phyloP scores from a whole-genome alignment of 75 land plant genomes.

The Pinus tabuliformis region DNA sequence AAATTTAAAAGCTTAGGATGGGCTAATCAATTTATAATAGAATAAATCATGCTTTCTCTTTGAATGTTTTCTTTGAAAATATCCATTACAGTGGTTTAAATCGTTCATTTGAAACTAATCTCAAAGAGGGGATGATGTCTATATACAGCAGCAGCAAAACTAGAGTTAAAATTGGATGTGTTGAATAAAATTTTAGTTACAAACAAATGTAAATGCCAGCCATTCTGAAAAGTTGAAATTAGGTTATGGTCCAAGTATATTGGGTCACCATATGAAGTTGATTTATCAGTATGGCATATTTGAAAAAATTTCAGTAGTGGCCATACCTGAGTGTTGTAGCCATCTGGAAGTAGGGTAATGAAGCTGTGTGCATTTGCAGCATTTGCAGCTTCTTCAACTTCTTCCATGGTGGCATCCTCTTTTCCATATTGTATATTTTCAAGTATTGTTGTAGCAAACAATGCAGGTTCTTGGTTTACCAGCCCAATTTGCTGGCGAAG shows the following conservation, averaged over 20 bases:
- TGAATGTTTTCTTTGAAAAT: neutral
- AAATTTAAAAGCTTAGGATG: neutral
- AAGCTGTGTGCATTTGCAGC: slow-evolving; percentile 95
- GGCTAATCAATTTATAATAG: neutral
- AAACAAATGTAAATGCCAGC: neutral
- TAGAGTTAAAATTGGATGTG: neutral
- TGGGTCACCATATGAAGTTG: neutral
- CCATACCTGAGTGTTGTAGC: slow-evolving; percentile 74
- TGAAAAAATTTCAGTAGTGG: neutral
- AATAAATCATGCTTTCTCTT: neutral
- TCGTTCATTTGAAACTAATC: neutral
- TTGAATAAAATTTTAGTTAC: neutral
- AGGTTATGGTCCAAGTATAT: neutral
- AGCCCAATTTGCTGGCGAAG: slow-evolving; percentile 92
- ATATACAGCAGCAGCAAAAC: neutral
- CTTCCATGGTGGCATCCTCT: slow-evolving; percentile 73
- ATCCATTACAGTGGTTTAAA: neutral
- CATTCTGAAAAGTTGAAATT: neutral
- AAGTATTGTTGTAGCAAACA: slow-evolving; percentile 85
- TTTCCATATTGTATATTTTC: slow-evolving; percentile 92
- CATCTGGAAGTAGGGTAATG: slow-evolving; percentile 72
- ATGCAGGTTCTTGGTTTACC: slow-evolving; percentile 96
- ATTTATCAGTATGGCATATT: neutral
- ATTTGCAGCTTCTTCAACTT: slow-evolving; percentile 88
- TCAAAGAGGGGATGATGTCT: neutral